A percentile compares a stretch with the other conserved stretches of the same genome.
Evolutionary conservation across 129 eudicot species (phyloP).

Genomic region (Artemisia tridentata): DNA sequence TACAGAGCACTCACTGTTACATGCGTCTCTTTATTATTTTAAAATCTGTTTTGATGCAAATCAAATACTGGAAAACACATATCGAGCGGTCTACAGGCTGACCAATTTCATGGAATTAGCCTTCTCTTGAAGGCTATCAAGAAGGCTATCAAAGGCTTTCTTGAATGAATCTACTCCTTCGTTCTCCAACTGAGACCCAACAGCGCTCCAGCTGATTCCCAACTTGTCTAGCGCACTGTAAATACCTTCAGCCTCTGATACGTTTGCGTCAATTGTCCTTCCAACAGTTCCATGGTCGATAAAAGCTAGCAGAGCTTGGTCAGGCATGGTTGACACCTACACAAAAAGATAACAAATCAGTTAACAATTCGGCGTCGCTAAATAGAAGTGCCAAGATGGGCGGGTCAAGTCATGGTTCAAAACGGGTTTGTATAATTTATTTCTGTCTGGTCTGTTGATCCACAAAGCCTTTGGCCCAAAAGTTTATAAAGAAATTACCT

Average conservation of each 20-base stretch:
- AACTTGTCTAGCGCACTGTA: conserved; percentile 93
- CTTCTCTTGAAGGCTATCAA: conserved; percentile 91
- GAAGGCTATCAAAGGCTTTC: conserved; percentile 94
- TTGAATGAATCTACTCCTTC: conserved; percentile 99
- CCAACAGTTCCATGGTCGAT: conserved; percentile 85
- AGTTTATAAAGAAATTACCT: background rate
- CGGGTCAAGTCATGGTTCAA: background rate
- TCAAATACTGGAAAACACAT: conserved; percentile 17
- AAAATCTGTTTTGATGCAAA: conserved; percentile 21
- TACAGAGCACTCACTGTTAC: conserved; percentile 26
- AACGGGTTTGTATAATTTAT: background rate
- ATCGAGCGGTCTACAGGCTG: conserved; percentile 43
- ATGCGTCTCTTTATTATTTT: conserved; percentile 28
- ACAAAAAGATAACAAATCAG: background rate
- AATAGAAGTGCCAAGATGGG: background rate
- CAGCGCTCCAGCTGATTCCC: conserved; percentile 83
- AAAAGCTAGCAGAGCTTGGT: conserved; percentile 92
- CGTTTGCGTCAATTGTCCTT: conserved; percentile 85
- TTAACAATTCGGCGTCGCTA: conserved; percentile 1
- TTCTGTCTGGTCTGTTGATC: background rate
- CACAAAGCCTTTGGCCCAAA: background rate
- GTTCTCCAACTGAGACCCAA: conserved; percentile 78
- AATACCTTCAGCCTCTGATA: conserved; percentile 92
- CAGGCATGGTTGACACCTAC: conserved; percentile 99
- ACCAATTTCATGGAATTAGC: conserved; percentile 85